phyloP scores from a whole-genome alignment of 2,329 filamentous ascomycete species.

The Aspergillus transmontanensis region DNA sequence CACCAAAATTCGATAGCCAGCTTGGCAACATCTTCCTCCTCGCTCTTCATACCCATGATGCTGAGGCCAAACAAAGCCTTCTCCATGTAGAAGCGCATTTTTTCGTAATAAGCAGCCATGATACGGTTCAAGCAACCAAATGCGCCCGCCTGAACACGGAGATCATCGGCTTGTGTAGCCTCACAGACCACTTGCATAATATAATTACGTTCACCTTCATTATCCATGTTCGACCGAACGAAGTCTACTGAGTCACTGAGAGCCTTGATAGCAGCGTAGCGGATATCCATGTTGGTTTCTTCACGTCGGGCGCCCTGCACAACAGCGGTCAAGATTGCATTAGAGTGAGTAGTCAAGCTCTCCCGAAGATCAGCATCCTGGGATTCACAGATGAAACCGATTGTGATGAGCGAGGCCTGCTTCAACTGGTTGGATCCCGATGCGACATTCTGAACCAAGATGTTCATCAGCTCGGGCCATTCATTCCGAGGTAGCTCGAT shows the following conservation, averaged over 20 bases:
- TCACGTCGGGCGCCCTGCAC: constrained; percentile 97
- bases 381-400: constrained; percentile 97
- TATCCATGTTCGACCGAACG: constrained; percentile 97
- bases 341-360: constrained; percentile 82
- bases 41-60: constrained; percentile 97
- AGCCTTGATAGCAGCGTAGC: constrained; percentile 87
- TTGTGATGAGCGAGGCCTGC: constrained; percentile 91
- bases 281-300: constrained; percentile 87
- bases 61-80: constrained; percentile 97
- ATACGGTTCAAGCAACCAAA: constrained; percentile 98
- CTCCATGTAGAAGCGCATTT: constrained; percentile 99
- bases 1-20: constrained; percentile 99
- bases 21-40: constrained; percentile 97
- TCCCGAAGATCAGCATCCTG: constrained; percentile 84
- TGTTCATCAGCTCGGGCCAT: constrained; percentile 89
- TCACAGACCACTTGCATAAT: constrained; percentile 99
- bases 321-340: constrained; percentile 95
- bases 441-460: constrained; percentile 89
- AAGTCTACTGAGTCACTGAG: constrained; percentile 97
- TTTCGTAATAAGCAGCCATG: constrained; percentile 98
- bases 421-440: constrained; percentile 85
- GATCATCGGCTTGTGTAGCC: constrained; percentile 91
- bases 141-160: constrained; percentile 88
- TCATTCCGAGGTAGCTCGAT: constrained; percentile 92
- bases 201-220: constrained; percentile 98